Evolutionary conservation across 306 rosid genomes (phyloP), one percentile per base, ranked within the genome.

Genomic region (Vigna hirtella): DNA sequence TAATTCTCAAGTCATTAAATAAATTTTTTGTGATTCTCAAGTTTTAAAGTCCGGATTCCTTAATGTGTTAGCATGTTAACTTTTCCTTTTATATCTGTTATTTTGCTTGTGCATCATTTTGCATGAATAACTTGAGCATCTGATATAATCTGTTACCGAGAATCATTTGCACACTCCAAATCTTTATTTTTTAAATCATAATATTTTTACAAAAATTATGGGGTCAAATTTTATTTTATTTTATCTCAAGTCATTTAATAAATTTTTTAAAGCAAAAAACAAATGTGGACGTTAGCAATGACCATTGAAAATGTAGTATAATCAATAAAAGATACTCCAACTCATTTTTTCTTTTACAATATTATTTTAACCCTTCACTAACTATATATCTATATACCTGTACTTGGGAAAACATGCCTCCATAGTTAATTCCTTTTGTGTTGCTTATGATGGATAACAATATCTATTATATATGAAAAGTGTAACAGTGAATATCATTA

Each of bases 101-200:
- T n/a, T 51, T 40, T 63, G 49, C 66, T n/a, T 4, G 16, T 58
- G 64, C 36, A 18, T 28, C 50, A 55, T 79, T 63, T 79, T 13
- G 28, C 79, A 36, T 52, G 24, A 38, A 72, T 20, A 17, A 69
- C 74, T 48, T 48, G 0, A 5, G 61, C 59, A 45, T 15, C 32
- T 32, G 34, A 18, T 42, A 63, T 40, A 80, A 75, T 65, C 45
- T 38, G 22, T 22, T 11, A 18, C 48, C 12, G 42, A 30, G 32
- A 63, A 43, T 62, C 51, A 17, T 7, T 56, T 14, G 61, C 64
- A 49, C 8, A 64, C 57, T 42, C 58, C 20, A 14, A 64, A 69
- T 5, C 6, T n/a, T 24, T 36, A 70, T 47, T 70, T 47, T 59
- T 11, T 17, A 9, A 73, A 15, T 30, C 17, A 26, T 34, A 38